Evolutionary conservation across 2,329 filamentous ascomycete genomes (phyloP).

Genomic region (Colletotrichum abscissum): DNA sequence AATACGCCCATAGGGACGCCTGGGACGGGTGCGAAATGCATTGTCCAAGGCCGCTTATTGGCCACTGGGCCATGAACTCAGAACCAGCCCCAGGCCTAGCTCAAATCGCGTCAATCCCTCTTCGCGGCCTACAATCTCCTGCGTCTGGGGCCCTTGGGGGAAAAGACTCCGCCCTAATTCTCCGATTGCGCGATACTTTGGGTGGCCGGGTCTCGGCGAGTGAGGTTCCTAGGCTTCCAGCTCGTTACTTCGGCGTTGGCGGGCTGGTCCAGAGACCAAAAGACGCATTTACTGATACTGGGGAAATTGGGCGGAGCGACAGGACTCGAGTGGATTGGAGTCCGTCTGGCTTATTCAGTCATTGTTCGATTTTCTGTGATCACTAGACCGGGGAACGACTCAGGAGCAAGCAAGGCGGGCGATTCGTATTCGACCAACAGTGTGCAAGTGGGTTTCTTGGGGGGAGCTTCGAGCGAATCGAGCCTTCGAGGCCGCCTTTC

Average conservation of each 20-base stretch:
- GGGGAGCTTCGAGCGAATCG: background rate
- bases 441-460: background rate
- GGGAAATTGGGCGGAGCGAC: constrained; percentile 24
- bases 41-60: background rate
- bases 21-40: background rate
- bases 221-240: background rate
- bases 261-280: background rate
- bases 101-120: constrained; percentile 2
- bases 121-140: constrained; percentile 7
- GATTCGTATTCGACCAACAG: constrained; percentile 19
- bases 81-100: background rate
- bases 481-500: background rate
- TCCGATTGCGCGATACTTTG: constrained; percentile 26
- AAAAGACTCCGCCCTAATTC: constrained; percentile 23
- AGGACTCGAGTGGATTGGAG: background rate
- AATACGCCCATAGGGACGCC: constrained; percentile 8
- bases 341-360: background rate
- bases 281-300: background rate
- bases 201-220: background rate
- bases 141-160: background rate
- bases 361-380: background rate
- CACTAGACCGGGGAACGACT: constrained; percentile 8
- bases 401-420: background rate
- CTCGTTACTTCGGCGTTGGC: no score
- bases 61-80: background rate